Evolutionary conservation across 306 rosid species (phyloP).

Genomic region (Datisca glomerata): DNA sequence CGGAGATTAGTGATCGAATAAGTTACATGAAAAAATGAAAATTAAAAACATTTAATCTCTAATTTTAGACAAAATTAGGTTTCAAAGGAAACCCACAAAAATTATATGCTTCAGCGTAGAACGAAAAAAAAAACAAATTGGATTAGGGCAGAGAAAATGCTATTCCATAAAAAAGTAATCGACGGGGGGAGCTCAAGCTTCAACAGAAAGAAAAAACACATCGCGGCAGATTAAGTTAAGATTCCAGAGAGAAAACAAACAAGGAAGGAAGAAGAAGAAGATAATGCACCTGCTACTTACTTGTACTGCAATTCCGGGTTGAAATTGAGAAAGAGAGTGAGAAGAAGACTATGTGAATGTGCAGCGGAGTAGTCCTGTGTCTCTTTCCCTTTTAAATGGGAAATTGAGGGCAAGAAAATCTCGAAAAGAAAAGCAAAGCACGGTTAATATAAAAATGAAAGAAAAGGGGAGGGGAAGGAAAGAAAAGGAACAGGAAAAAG

Average conservation of each 20-base stretch:
- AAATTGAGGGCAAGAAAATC: slow-evolving; percentile 9
- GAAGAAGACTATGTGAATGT: background rate
- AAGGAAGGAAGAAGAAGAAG: slow-evolving; percentile 11
- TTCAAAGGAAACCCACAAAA: background rate
- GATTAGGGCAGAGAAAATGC: background rate
- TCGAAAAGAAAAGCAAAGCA: background rate
- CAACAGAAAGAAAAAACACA: slow-evolving; percentile 1
- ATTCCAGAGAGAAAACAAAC: slow-evolving; percentile 8
- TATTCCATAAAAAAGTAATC: background rate
- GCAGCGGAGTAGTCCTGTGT: slow-evolving; percentile 10
- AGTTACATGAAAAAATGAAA: no score
- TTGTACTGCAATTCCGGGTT: slow-evolving; percentile 1
- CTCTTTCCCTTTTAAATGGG: slow-evolving; percentile 18
- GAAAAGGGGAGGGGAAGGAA: background rate
- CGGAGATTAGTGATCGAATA: no score
- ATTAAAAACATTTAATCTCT: no score
- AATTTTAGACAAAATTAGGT: no score
- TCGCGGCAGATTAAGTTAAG: slow-evolving; percentile 2
- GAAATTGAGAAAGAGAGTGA: slow-evolving; percentile 4
- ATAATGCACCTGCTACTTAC: slow-evolving; percentile 35
- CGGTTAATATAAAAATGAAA: background rate
- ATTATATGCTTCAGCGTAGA: background rate
- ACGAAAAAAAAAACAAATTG: background rate
- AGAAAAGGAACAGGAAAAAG: slow-evolving; percentile 13
- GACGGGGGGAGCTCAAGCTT: no score